Base-by-base conservation (phyloP, 768 basidiomycete genomes). In the Psilocybe azurescens region DNA sequence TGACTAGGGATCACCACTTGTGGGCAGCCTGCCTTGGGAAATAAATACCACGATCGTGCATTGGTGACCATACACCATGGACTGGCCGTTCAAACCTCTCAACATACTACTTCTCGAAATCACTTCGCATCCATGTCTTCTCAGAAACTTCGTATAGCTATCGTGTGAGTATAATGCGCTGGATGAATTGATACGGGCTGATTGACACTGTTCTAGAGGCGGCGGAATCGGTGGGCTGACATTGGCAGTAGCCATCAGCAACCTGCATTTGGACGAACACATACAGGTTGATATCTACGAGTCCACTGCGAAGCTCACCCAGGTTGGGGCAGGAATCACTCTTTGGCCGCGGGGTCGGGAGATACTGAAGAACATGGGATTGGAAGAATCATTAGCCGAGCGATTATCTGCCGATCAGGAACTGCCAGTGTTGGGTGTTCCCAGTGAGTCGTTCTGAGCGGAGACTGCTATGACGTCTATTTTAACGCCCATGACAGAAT, bases 261-360 rank as follows among this genome's bases (percentile, higher is more conserved):
- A 59, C 3, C 10, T 63, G 18, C 41, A 56, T 10, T 7, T 55
- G 13, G 54, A 60, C 30, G 39, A 60, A n/a, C 53, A 20, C 10
- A 75, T 82, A 8, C 67, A 76, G 36, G 75, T 84, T 11, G 76
- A 81, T 59, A 65, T 84, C 3, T 84, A 81, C 56, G 83, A 83
- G 65, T 75, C 81, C 5, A 72, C 81, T 24, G 65, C 65, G 29
- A 68, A 77, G 52, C 77, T 82, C 55, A 69, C 76, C 36, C 77
- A 81, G 60, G 56, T 83, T 9, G 83, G 81, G n/a, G 82, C 81
- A 6, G 83, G 83, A 5, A 74, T 84, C 32, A 77, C 76, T 5
- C 63, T 83, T 0, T 82, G 73, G 74, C 77, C 74, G 7, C 73
- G 80, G n/a, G 71, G 77, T n/a, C 79, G 79, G 78, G 76, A 80